Percentiles rank a stretch among this genome's conserved stretches.
phyloP scores from a whole-genome alignment of 208 protist genomes.

The Borovskyia barvae region DNA sequence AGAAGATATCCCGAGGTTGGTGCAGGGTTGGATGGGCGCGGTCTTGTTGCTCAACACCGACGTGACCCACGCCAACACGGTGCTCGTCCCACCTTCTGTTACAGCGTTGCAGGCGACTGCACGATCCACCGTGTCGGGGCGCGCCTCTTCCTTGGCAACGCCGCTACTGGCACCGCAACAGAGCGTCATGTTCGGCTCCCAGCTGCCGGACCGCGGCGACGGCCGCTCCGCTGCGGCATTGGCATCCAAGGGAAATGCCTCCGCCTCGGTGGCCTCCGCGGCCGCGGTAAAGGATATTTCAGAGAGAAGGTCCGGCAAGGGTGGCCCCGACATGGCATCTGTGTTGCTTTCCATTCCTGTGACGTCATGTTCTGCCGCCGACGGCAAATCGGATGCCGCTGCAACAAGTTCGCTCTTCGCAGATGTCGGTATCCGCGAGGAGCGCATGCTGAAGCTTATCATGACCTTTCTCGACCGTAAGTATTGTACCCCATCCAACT shows the following conservation, averaged over 20 bases:
- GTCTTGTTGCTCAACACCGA: constrained; percentile 45
- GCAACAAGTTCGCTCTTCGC: constrained; percentile 2
- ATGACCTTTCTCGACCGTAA: constrained; percentile 40
- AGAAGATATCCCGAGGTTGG: constrained; percentile 42
- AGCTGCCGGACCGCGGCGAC: constrained; percentile 2
- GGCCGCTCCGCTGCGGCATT: constrained; percentile 2
- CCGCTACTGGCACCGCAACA: constrained; percentile 18
- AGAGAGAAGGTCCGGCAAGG: background rate
- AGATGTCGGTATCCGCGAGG: constrained; percentile 22
- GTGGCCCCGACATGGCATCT: background rate
- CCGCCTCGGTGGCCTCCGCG: constrained; percentile 10
- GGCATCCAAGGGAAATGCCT: constrained; percentile 6
- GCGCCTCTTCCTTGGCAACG: background rate
- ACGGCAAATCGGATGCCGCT: background rate
- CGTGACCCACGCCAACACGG: constrained; percentile 22
- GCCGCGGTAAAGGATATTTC: constrained; percentile 2
- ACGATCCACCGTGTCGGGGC: background rate
- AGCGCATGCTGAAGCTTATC: constrained; percentile 32
- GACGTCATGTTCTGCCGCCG: background rate
- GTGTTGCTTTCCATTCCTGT: constrained; percentile 26
- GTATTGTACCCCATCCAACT: constrained; percentile 28
- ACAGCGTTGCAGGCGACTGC: constrained; percentile 1
- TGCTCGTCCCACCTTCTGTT: constrained; percentile 18
- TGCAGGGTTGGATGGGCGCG: constrained; percentile 73
- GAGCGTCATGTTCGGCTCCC: constrained; percentile 12